Conservation (phyloP, 257 asterid genomes). For the Leonotis leonurus region DNA sequence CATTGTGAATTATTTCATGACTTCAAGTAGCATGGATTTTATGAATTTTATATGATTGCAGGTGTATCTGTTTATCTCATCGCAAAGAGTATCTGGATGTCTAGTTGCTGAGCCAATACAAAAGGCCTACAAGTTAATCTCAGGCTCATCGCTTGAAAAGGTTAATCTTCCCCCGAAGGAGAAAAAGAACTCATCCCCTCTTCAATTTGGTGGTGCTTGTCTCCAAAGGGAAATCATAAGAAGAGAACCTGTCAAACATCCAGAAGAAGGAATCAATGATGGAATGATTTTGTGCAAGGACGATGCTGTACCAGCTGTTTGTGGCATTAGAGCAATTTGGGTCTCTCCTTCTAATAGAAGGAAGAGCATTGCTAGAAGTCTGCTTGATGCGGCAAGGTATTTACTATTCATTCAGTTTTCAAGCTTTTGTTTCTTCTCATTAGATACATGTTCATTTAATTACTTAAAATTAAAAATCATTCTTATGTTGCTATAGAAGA, state of each 20-base stretch:
- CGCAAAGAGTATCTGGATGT: slow-evolving; percentile 65
- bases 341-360: slow-evolving; percentile 70
- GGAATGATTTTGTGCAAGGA: slow-evolving; percentile 48
- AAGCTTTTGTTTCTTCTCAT: slow-evolving; percentile 1
- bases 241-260: slow-evolving; percentile 24
- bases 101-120: slow-evolving; percentile 57
- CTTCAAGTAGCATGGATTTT: background rate
- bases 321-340: slow-evolving; percentile 95
- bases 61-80: slow-evolving; percentile 63
- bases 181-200: slow-evolving; percentile 28
- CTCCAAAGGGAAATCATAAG: slow-evolving; percentile 54
- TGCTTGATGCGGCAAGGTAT: slow-evolving; percentile 76
- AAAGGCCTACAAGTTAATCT: slow-evolving; percentile 45
- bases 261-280: slow-evolving; percentile 28
- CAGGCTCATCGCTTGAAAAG: slow-evolving; percentile 23
- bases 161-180: slow-evolving; percentile 18
- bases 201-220: slow-evolving; percentile 67
- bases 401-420: background rate
- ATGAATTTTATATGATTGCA: slow-evolving; percentile 22
- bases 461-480: background rate
- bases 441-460: background rate
- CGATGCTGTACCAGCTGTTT: slow-evolving; percentile 50
- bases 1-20: background rate
- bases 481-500: no score
- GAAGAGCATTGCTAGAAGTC: slow-evolving; percentile 58